A percentile compares a stretch with the other conserved stretches of the same genome.
These are phyloP conservation scores for Plantago coronopus DNA, from an alignment of 305 asterid genomes.

Conservation along the genomic window DNA sequence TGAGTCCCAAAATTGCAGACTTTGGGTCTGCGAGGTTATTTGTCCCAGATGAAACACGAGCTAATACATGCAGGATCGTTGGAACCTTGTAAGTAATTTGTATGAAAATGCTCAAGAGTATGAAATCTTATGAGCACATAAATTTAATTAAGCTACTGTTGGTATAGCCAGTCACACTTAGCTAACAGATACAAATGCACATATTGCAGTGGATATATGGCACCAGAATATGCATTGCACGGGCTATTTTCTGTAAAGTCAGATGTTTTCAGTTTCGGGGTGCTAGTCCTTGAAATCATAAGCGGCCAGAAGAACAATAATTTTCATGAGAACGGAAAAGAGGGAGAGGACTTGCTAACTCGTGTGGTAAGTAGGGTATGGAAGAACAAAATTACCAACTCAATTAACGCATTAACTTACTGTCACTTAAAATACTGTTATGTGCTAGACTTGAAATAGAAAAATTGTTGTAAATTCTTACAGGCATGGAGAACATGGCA, in stretches of 20 bases:
- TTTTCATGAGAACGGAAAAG: constrained; percentile 14
- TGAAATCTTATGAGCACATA: neutral
- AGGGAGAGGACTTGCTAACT: constrained; percentile 28
- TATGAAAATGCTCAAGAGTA: too few species aligned
- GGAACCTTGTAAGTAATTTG: constrained; percentile 39
- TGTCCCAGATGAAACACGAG: constrained; percentile 32
- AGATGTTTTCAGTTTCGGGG: constrained; percentile 40
- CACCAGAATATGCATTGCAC: constrained; percentile 41
- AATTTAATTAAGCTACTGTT: neutral
- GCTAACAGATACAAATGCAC: neutral
- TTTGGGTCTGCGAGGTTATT: constrained; percentile 46
- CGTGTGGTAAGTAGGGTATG: constrained; percentile 26
- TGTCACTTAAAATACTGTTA: neutral
- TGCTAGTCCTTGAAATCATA: constrained; percentile 36
- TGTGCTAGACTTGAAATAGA: neutral
- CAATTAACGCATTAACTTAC: too few species aligned
- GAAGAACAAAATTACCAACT: neutral
- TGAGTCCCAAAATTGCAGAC: constrained; percentile 43
- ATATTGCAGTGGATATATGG: constrained; percentile 39
- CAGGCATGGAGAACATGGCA: constrained; percentile 46
- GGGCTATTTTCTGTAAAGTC: constrained; percentile 36
- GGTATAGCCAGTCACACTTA: too few species aligned
- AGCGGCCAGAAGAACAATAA: constrained; percentile 25
- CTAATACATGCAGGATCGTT: constrained; percentile 29
- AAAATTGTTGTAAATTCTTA: neutral